Evolutionary conservation across 2,329 filamentous ascomycete genomes (phyloP).

Genomic region (Cryphonectria nitschkei): DNA sequence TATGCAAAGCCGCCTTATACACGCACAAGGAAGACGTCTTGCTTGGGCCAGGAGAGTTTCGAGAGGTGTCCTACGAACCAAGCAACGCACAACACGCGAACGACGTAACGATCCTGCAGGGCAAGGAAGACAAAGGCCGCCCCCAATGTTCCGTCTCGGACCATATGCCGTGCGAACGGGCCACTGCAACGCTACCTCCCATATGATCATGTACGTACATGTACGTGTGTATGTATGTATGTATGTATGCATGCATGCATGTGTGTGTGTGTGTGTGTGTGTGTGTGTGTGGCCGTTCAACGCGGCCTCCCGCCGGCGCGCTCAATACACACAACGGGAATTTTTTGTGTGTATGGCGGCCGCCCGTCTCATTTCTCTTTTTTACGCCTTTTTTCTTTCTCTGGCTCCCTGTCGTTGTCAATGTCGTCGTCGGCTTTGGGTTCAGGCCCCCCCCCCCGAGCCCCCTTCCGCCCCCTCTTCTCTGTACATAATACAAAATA

Average conservation of each 20-base stretch:
- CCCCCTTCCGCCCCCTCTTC: too few relatives aligned
- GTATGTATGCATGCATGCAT: not conserved
- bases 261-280: too few relatives aligned
- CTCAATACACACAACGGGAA: not conserved
- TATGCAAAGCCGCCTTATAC: slow-evolving; percentile 8
- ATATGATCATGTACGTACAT: not conserved
- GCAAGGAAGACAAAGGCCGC: not conserved
- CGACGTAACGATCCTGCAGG: not conserved
- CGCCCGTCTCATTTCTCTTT: not conserved
- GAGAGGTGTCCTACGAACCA: not conserved
- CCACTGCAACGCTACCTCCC: not conserved
- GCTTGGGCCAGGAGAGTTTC: not conserved
- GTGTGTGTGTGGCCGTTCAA: too few relatives aligned
- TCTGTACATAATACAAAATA: not conserved
- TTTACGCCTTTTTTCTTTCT: not conserved
- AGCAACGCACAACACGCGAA: not conserved
- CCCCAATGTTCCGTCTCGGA: not conserved
- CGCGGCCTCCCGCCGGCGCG: not conserved
- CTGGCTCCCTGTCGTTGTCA: not conserved
- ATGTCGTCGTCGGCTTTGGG: not conserved
- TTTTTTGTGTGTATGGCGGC: not conserved
- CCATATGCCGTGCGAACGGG: not conserved
- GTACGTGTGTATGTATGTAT: not conserved
- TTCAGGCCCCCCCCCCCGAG: not conserved
- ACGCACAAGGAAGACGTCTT: not conserved